A percentile compares a stretch with the other conserved stretches of the same genome.
Evolutionary conservation across 1,284 basidiomycete species (phyloP).

Genomic region (Rhizopogon hawkerae): DNA sequence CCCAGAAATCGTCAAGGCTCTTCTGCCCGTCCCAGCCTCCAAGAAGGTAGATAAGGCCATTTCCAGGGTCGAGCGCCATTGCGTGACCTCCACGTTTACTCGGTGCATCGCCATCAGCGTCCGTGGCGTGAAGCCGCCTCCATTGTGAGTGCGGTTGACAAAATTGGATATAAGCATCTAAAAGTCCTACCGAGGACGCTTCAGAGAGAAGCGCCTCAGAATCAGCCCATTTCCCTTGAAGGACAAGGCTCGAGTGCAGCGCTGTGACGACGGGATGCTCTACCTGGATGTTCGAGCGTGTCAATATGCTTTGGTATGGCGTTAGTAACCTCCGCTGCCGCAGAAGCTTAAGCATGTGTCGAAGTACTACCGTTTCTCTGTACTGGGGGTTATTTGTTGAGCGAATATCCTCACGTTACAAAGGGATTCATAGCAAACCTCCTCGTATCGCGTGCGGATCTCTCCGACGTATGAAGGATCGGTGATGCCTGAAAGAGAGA

Average conservation of each 20-base stretch:
- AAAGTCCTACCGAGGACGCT: constrained; percentile 48
- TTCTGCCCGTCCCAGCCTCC: constrained; percentile 75
- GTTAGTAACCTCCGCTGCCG: constrained; percentile 66
- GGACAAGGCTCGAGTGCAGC: constrained; percentile 58
- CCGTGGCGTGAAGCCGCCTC: constrained; percentile 46
- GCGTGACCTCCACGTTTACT: constrained; percentile 68
- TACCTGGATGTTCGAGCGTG: constrained; percentile 46
- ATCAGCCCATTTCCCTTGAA: constrained; percentile 55
- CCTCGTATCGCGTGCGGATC: constrained; percentile 44
- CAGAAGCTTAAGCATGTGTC: constrained; percentile 71
- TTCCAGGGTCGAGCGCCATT: constrained; percentile 68
- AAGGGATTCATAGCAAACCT: constrained; percentile 35
- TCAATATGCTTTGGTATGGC: constrained; percentile 55
- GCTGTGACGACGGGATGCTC: constrained; percentile 69
- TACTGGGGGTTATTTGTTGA: constrained; percentile 33
- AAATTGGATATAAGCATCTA: constrained; percentile 48
- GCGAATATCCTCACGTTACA: background rate
- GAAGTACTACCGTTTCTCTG: constrained; percentile 54
- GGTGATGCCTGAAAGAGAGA: constrained; percentile 50
- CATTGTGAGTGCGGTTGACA: constrained; percentile 52
- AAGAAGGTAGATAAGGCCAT: constrained; percentile 63
- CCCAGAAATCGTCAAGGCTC: constrained; percentile 75
- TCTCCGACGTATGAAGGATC: constrained; percentile 48
- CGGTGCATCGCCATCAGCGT: constrained; percentile 57
- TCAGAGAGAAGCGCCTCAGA: constrained; percentile 48